Percentiles rank a stretch among this genome's conserved stretches.
These are phyloP conservation scores for Zymoseptoria crescenta DNA, from an alignment of 2,329 filamentous ascomycete species.

Conservation along the genomic window DNA sequence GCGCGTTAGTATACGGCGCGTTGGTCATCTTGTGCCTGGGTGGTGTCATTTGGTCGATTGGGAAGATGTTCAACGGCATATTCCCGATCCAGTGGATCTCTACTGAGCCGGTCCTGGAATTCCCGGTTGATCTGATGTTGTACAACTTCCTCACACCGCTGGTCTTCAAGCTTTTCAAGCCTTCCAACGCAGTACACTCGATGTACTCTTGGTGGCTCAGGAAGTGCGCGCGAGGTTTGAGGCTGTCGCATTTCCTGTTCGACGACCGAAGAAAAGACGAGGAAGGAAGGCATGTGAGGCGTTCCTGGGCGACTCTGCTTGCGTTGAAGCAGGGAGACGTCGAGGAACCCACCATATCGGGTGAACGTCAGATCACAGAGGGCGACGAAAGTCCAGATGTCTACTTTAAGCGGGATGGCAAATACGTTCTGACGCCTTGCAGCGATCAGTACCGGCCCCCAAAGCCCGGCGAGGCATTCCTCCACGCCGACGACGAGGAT, in stretches of 20 bases:
- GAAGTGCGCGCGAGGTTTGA: conserved; percentile 67
- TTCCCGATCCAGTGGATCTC: conserved; percentile 91
- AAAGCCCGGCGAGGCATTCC: conserved; percentile 72
- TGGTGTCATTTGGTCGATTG: conserved; percentile 89
- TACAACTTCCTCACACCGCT: conserved; percentile 96
- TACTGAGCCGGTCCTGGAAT: conserved; percentile 85
- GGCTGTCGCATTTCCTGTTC: conserved; percentile 89
- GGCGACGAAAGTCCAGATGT: conserved; percentile 23
- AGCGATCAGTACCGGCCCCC: conserved; percentile 93
- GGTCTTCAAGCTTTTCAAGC: conserved; percentile 74
- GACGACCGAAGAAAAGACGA: conserved; percentile 74
- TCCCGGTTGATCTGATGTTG: conserved; percentile 86
- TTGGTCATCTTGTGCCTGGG: conserved; percentile 88
- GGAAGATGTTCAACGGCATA: conserved; percentile 58
- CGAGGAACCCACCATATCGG: conserved; percentile 1
- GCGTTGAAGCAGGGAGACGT: conserved; percentile 10
- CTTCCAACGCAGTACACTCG: conserved; percentile 71
- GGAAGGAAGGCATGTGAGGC: conserved; percentile 51
- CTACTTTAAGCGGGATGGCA: conserved; percentile 61
- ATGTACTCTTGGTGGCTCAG: conserved; percentile 98
- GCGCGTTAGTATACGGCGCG: conserved; percentile 88
- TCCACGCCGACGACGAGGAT: conserved; percentile 61
- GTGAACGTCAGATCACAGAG: conserved; percentile 10
- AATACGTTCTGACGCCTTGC: conserved; percentile 83
- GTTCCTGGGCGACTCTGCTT: conserved; percentile 24